These are phyloP conservation scores for Bryum argenteum DNA, from an alignment of 225 moss, liverwort and hornwort genomes.

Conservation along the genomic window DNA sequence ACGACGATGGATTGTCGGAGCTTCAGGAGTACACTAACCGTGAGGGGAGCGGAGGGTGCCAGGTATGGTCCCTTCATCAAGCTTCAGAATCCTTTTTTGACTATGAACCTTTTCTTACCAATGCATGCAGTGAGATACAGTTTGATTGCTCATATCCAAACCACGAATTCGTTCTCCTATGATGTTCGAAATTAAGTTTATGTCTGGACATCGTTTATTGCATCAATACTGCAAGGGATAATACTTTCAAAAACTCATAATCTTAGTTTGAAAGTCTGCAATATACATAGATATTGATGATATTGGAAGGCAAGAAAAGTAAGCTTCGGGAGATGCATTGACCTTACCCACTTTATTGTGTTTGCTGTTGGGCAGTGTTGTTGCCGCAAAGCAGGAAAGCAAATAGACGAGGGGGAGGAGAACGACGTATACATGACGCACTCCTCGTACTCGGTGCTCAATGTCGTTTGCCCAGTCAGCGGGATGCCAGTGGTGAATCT, in stretches of 20 bases:
- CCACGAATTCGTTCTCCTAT: background rate
- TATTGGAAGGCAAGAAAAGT: too few relatives aligned
- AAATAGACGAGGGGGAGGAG: slow-evolving; percentile 33
- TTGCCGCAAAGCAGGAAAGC: slow-evolving; percentile 40
- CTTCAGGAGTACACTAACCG: slow-evolving; percentile 42
- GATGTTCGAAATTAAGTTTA: fast-evolving
- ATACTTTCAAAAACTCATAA: too few relatives aligned
- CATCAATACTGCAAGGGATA: too few relatives aligned
- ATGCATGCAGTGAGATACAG: background rate
- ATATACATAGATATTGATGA: too few relatives aligned
- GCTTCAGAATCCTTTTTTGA: background rate
- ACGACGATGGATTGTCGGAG: slow-evolving; percentile 20
- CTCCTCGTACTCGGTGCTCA: slow-evolving; percentile 39
- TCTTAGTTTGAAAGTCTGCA: too few relatives aligned
- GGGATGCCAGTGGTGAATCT: slow-evolving; percentile 49
- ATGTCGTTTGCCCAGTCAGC: slow-evolving; percentile 50
- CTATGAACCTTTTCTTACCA: background rate
- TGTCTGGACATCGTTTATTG: background rate
- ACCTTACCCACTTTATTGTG: background rate
- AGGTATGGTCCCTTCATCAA: slow-evolving; percentile 20
- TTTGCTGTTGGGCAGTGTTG: slow-evolving; percentile 25
- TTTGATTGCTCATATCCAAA: background rate
- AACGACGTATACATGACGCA: slow-evolving; percentile 36
- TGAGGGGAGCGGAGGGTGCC: slow-evolving; percentile 31
- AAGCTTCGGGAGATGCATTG: background rate